Evolutionary conservation across 805 yeast species (phyloP).

Genomic region (Pichia insulana): DNA sequence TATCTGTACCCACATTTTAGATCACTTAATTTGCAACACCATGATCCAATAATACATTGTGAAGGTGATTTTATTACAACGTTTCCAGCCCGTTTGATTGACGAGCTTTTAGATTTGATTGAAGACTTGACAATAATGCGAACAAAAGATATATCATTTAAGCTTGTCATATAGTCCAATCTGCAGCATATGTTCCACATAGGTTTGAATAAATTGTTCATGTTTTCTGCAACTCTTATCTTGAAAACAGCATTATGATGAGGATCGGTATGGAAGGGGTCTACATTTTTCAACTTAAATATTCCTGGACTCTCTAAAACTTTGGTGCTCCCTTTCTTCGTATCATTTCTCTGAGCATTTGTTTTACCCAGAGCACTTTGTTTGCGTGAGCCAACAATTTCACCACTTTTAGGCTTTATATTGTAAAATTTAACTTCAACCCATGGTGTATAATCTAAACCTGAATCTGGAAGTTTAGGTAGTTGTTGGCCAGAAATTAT

Average conservation of each 20-base stretch:
- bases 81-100: constrained; percentile 6
- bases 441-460: constrained; percentile 46
- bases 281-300: constrained; percentile 7
- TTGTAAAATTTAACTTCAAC: constrained; percentile 56
- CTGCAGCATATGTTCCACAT: constrained; percentile 56
- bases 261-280: neutral
- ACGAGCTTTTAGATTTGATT: constrained; percentile 15
- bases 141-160: constrained; percentile 45
- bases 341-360: too few species aligned
- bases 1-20: constrained; percentile 77
- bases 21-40: constrained; percentile 53
- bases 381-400: constrained; percentile 2
- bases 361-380: too few species aligned
- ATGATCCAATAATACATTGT: constrained; percentile 39
- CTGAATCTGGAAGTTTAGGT: constrained; percentile 52
- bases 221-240: constrained; percentile 29
- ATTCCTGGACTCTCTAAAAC: neutral
- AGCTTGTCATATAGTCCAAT: constrained; percentile 31
- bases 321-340: too few species aligned
- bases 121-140: constrained; percentile 39
- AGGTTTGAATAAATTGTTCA: constrained; percentile 81
- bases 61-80: constrained; percentile 1
- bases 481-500: constrained; percentile 79
- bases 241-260: constrained; percentile 17
- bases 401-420: constrained; percentile 15